phyloP scores from a whole-genome alignment of 805 yeast genomes.

The Myxozyma mucilagina region DNA sequence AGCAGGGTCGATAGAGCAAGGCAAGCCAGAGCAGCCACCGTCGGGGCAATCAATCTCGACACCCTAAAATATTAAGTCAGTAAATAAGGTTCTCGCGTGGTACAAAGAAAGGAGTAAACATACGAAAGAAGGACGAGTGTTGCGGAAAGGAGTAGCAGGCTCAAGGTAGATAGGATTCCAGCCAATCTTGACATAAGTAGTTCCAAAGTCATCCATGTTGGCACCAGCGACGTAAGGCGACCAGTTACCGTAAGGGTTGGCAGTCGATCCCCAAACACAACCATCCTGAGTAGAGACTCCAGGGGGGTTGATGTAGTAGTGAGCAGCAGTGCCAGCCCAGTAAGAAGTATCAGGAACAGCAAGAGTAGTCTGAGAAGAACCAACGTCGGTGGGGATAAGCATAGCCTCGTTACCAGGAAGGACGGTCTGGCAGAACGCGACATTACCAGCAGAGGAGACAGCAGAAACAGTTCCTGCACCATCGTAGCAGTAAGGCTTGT shows the following conservation, averaged over 20 bases:
- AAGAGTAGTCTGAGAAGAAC: conserved; percentile 52
- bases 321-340: conserved; percentile 68
- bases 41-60: conserved; percentile 72
- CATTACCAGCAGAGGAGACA: conserved; percentile 56
- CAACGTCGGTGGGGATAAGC: conserved; percentile 79
- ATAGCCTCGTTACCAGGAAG: conserved; percentile 93
- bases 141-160: conserved; percentile 53
- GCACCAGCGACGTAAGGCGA: conserved; percentile 92
- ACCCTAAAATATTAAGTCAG: conserved; percentile 55
- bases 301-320: conserved; percentile 80
- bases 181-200: conserved; percentile 78
- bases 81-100: not conserved
- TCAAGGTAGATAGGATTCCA: conserved; percentile 88
- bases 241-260: conserved; percentile 83
- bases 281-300: conserved; percentile 75
- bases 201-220: conserved; percentile 65
- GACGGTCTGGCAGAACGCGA: conserved; percentile 90
- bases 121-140: conserved; percentile 36
- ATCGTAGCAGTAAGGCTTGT: conserved; percentile 65
- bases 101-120: not conserved
- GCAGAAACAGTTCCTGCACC: conserved; percentile 69
- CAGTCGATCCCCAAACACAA: conserved; percentile 78
- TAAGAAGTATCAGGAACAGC: conserved; percentile 81
- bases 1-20: conserved; percentile 82
- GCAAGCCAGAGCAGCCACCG: conserved; percentile 67